These are phyloP conservation scores for Fibroporia radiculosa DNA, from an alignment of 768 basidiomycete species.

Conservation along the genomic window DNA sequence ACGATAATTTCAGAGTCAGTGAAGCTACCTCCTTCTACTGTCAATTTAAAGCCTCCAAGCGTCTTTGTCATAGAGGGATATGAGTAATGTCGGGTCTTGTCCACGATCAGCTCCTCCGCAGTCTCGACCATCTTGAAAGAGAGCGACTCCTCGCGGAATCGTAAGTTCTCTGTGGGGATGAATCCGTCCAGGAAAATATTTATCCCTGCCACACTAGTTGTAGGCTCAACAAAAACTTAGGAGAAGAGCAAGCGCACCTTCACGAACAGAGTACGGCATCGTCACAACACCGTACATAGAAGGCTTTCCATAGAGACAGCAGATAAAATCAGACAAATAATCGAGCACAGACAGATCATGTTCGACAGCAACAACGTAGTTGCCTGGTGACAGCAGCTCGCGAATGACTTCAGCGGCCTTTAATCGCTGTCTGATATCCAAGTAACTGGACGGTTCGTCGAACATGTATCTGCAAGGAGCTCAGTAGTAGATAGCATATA, in stretches of 20 bases:
- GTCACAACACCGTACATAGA: constrained; percentile 98
- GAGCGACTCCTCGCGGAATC: constrained; percentile 93
- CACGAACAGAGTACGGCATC: constrained; percentile 96
- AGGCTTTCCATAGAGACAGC: constrained; percentile 95
- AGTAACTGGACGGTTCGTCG: constrained; percentile 96
- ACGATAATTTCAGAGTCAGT: constrained; percentile 99
- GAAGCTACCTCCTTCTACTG: constrained; percentile 83
- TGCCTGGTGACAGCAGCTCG: constrained; percentile 66
- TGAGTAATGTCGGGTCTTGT: constrained; percentile 83
- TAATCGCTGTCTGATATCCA: constrained; percentile 93
- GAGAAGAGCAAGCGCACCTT: constrained; percentile 48
- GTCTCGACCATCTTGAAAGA: constrained; percentile 98
- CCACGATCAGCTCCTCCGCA: constrained; percentile 80
- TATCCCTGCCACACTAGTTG: constrained; percentile 77
- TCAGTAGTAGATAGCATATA: neutral
- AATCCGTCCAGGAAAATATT: constrained; percentile 99
- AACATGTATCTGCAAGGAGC: constrained; percentile 78
- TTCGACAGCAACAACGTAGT: constrained; percentile 96
- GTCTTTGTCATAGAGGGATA: constrained; percentile 99
- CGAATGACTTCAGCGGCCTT: constrained; percentile 95
- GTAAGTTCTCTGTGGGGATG: constrained; percentile 96
- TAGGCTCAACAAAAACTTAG: neutral
- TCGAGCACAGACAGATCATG: constrained; percentile 98
- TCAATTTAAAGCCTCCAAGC: constrained; percentile 90
- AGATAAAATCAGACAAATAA: constrained; percentile 97